Base-by-base conservation (phyloP, 1,284 basidiomycete genomes). In the Fomitiporia mediterranea region DNA sequence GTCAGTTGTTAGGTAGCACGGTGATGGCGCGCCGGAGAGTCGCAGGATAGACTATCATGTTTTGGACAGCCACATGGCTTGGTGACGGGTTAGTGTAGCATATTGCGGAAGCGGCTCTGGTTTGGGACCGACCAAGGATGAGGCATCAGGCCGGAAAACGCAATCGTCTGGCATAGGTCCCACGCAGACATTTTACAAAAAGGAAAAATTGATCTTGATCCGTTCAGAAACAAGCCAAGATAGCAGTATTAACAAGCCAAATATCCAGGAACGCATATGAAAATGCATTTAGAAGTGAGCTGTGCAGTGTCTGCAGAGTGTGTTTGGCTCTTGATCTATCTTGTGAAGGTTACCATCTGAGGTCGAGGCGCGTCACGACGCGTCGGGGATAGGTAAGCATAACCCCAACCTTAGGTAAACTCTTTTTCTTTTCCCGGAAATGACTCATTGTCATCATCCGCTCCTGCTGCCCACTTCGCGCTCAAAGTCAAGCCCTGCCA, bases 1-100 rank as follows among this genome's bases (percentile, higher is more conserved):
- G 58, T 53, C 58, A 56, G 51, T 42, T 57, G 43, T 48, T 44
- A 56, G 51, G 58, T 21, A 43, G 34, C 35, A 42, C 58, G 58
- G 54, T 37, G 58, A 52, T 53, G 37, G 25, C 35, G 54, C 43
- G 39, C 54, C 54, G 54, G 30, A 39, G 51, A 53, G 58, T 37
- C n/a, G 44, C 25, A 53, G 53, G 11, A 35, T 46, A 57, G 35
- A 39, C 42, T 58, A 59, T 55, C 57, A 59, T 30, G 57, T 59
- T n/a, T 59, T 59, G 37, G 42, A 55, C 37, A 55, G 57, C 57
- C 57, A 58, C 44, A 27, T 35, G 50, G 40, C 32, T 42, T 37
- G 34, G 23, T 40, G 28, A 39, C 44, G 53, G 25, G 35, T 27
- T 15, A 55, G 43, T 37, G 35, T 55, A 19, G 27, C 53, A 49